Base-by-base conservation (phyloP, 1,284 basidiomycete genomes). In the Sanghuangporus weigelae region DNA sequence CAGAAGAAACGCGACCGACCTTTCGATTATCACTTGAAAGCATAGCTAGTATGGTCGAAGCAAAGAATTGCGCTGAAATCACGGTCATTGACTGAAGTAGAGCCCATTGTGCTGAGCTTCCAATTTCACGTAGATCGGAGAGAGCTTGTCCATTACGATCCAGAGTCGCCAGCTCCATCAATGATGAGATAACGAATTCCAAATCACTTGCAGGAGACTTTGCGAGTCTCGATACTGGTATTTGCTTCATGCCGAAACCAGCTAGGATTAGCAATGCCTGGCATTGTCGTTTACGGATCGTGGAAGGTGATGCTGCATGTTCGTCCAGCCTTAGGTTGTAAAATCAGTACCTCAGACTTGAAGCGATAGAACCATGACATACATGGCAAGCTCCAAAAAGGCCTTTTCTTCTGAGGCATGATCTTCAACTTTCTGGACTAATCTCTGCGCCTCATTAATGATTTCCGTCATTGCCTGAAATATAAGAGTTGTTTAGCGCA, bases 61-160 rank as follows among this genome's bases (percentile, higher is more conserved):
- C 73, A 72, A 92, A 92, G 66, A 86, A 82, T 16, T 78, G 73
- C 38, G 89, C 93, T 14, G 88, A 81, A 75, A 92, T 85, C 21
- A 85, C 83, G 36, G 75, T 75, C 55, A 89, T 76, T 8, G 81
- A 76, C 63, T 78, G 80, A 31, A 74, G 76, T 58, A 89, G 73
- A 3, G 83, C 77, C 16, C 71, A 67, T 23, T 80, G 81, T 39
- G 86, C 82, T 14, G 77, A 77, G n/a, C 74, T 70, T 11, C 75
- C 71, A 42, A 90, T 76, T 6, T 82, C 77, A 14, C 73, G 74
- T 31, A 80, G 68, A 53, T 74, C 77, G 8, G 73, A 68, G 46
- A 78, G 76, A 11, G 74, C 23, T 42, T 68, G 3, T 68, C 71
- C 7, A 71, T 67, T 7, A 6, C 71, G 73, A 5, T 70, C 75